These are phyloP conservation scores for Irpex sp. DNA, from an alignment of 1,284 basidiomycete genomes.

Conservation along the genomic window DNA sequence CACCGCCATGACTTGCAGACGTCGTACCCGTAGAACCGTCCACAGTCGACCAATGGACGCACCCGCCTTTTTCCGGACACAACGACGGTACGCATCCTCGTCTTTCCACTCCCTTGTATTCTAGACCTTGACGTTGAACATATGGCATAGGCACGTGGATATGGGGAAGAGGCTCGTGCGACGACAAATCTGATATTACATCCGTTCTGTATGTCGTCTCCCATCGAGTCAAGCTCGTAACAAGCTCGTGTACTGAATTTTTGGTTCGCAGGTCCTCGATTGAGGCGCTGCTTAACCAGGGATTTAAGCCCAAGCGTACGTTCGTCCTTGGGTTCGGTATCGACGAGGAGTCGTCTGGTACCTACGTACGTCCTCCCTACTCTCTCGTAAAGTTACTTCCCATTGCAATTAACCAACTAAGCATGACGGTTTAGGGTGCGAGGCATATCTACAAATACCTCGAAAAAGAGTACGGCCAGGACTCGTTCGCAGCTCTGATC, in stretches of 20 bases:
- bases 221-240: neutral
- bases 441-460: constrained; percentile 38
- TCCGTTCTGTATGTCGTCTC: constrained; percentile 40
- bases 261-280: constrained; percentile 36
- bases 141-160: constrained; percentile 46
- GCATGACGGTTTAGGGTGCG: constrained; percentile 37
- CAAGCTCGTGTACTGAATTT: neutral
- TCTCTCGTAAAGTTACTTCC: too few species aligned
- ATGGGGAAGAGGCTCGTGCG: constrained; percentile 59
- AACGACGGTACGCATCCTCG: constrained; percentile 24
- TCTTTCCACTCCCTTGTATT: neutral
- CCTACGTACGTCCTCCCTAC: neutral
- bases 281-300: constrained; percentile 44
- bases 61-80: constrained; percentile 30
- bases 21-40: constrained; percentile 51
- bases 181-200: constrained; percentile 59
- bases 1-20: constrained; percentile 27
- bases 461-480: constrained; percentile 42
- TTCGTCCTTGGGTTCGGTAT: constrained; percentile 64
- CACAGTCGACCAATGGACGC: constrained; percentile 46
- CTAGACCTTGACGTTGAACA: neutral
- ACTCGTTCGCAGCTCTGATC: constrained; percentile 50
- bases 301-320: constrained; percentile 45
- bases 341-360: constrained; percentile 56
- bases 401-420: too few species aligned